phyloP scores from a whole-genome alignment of 768 basidiomycete genomes.

The Psilocybe cyanescens region DNA sequence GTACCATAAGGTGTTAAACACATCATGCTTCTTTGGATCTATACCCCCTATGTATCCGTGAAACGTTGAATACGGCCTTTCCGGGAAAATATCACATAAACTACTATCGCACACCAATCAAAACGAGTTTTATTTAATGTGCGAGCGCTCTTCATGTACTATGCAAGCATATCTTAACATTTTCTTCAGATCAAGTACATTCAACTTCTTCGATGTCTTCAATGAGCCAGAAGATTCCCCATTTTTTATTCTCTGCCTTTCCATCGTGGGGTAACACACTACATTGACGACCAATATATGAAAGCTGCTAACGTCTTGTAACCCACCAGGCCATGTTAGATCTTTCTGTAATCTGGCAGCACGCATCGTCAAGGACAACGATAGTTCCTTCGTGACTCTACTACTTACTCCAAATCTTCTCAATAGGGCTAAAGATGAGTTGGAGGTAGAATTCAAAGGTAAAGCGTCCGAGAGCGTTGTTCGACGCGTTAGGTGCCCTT shows the following conservation, averaged over 20 bases:
- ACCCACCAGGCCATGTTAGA: constrained; percentile 1
- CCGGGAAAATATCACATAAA: no score
- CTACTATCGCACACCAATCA: no score
- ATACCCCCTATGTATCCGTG: no score
- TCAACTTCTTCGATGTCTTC: neutral
- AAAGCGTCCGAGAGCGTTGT: neutral
- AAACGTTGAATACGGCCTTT: no score
- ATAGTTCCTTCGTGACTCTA: constrained; percentile 9
- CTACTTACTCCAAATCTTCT: constrained; percentile 2
- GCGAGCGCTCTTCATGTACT: no score
- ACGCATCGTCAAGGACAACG: constrained; percentile 13
- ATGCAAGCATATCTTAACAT: no score
- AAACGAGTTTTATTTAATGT: no score
- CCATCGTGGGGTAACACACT: neutral
- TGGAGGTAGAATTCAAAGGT: neutral
- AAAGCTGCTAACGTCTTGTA: neutral
- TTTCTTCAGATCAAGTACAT: no score
- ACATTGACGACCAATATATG: neutral
- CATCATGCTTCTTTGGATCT: no score
- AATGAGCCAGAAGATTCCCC: neutral
- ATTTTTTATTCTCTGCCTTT: neutral
- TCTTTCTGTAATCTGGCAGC: constrained; percentile 14
- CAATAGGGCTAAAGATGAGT: constrained; percentile 3
- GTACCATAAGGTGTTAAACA: no score
- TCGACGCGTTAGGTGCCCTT: constrained; percentile 10